Percentiles rank a stretch among this genome's conserved stretches.
phyloP scores from a whole-genome alignment of 257 asterid genomes.

The Schizonepeta tenuifolia region DNA sequence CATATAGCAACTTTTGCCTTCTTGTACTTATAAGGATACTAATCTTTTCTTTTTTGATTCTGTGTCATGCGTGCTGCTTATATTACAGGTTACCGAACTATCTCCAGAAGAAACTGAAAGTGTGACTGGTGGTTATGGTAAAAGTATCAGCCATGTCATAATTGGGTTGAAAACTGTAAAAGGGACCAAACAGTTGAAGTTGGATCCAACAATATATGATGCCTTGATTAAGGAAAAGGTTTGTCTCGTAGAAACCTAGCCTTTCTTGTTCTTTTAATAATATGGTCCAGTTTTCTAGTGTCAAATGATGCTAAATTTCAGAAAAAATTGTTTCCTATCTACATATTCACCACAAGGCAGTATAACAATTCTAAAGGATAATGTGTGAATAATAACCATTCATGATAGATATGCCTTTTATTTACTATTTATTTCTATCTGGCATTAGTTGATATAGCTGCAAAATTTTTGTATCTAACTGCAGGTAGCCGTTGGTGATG shows the following conservation, averaged over 20 bases:
- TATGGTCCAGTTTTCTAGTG: background rate
- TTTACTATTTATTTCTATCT: background rate
- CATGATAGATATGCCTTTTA: background rate
- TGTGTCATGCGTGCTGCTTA: conserved; percentile 19
- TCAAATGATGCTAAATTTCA: background rate
- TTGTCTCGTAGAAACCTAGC: conserved; percentile 1
- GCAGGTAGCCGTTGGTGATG: conserved; percentile 99
- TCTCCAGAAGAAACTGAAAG: conserved; percentile 97
- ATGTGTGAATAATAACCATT: conserved; percentile 10
- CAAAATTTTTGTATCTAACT: conserved; percentile 30
- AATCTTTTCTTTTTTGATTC: background rate
- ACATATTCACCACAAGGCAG: conserved; percentile 1
- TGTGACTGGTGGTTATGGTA: conserved; percentile 93
- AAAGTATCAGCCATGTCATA: conserved; percentile 92
- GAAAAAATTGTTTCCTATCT: background rate
- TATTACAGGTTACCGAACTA: conserved; percentile 82
- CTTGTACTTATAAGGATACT: background rate
- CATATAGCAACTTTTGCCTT: background rate
- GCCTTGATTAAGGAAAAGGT: conserved; percentile 95
- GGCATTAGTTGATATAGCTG: conserved; percentile 13
- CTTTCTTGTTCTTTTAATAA: background rate
- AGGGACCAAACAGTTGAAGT: conserved; percentile 93
- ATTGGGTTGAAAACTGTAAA: conserved; percentile 91
- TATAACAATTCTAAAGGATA: conserved; percentile 21
- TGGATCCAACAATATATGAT: conserved; percentile 94